Evolutionary conservation across 208 protist genomes (phyloP), one percentile per base, ranked within the genome.

Genomic region (Sergeia podlipaevii): DNA sequence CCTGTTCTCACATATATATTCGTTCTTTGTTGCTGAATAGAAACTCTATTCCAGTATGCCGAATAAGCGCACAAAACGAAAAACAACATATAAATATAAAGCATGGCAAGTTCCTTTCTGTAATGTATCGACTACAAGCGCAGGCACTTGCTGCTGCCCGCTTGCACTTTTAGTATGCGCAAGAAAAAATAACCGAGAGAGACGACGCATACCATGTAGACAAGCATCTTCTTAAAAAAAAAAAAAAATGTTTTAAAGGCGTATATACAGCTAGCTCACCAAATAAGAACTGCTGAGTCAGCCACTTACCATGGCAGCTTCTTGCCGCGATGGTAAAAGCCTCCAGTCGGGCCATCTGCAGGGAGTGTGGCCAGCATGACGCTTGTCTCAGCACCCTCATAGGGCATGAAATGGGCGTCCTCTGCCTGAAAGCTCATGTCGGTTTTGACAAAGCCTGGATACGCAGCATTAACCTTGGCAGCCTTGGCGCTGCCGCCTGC

Each of bases 281-380:
- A n/a, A 10, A 10, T 38, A n/a, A 38, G 33, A 38, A 15, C 11
- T 15, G 33, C 33, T 15, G 33, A 15, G 15, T 38, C 57, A 33
- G 47, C 51, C 4, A 60, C 54, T 53, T 74, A 92, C 80, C 84
- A 92, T 21, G 66, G 59, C 8, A 92, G 62, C 18, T 44, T 42
- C 5, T 88, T 67, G 61, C 78, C 65, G 71, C 85, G 86, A 65
- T 76, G 62, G 69, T 89, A 92, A 65, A 68, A 85, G 17, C 76
- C 84, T 7, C 80, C 84, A 30, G 74, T 92, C 26, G 80, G 75
- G 7, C 80, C 84, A 47, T 92, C 77, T 5, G 32, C 36, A 3
- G 77, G 77, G n/a, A 92, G 62, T 13, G 84, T 92, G 23, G 80
- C 74, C 13, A 92, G 65, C 56, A 85, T 87, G 3, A 89, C 77